These are phyloP conservation scores for Hypoxylon sp. DNA, from an alignment of 2,329 filamentous ascomycete species.

Conservation along the genomic window DNA sequence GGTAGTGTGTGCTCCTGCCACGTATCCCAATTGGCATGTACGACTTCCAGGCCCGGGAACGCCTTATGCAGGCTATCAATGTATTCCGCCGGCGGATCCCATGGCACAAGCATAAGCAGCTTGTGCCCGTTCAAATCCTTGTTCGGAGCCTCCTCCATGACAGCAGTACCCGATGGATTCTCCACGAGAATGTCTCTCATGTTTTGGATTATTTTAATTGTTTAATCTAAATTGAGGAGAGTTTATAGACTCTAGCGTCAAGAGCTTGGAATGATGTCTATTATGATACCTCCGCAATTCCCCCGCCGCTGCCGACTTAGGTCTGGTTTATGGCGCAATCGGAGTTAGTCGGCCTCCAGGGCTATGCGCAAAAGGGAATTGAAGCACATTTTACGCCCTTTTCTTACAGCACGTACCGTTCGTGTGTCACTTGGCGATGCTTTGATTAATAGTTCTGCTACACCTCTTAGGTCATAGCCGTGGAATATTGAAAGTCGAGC, in stretches of 20 bases:
- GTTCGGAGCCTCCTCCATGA: slow-evolving; percentile 27
- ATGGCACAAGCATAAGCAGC: slow-evolving; percentile 59
- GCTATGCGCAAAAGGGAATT: slow-evolving; percentile 13
- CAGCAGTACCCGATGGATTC: slow-evolving; percentile 33
- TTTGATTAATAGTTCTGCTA: not conserved
- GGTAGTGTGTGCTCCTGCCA: slow-evolving; percentile 46
- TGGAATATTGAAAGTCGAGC: not conserved
- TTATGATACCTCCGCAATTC: slow-evolving; percentile 16
- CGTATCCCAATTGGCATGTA: slow-evolving; percentile 52
- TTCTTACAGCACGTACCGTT: not conserved
- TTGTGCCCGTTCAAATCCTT: slow-evolving; percentile 62
- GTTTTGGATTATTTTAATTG: not conserved
- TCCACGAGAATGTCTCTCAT: slow-evolving; percentile 39
- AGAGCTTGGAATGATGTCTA: slow-evolving; percentile 3
- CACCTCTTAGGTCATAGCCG: not conserved
- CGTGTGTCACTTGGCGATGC: not conserved
- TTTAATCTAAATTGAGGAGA: not conserved
- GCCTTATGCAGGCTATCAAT: slow-evolving; percentile 55
- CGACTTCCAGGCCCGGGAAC: slow-evolving; percentile 62
- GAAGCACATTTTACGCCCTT: slow-evolving; percentile 4
- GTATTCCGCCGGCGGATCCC: slow-evolving; percentile 51
- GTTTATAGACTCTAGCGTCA: not conserved
- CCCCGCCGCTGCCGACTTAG: slow-evolving; percentile 38
- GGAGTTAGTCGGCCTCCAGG: slow-evolving; percentile 13
- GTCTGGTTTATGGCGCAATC: slow-evolving; percentile 37